Conservation (phyloP, 768 basidiomycete species). For the Sarcodon aspratus region DNA sequence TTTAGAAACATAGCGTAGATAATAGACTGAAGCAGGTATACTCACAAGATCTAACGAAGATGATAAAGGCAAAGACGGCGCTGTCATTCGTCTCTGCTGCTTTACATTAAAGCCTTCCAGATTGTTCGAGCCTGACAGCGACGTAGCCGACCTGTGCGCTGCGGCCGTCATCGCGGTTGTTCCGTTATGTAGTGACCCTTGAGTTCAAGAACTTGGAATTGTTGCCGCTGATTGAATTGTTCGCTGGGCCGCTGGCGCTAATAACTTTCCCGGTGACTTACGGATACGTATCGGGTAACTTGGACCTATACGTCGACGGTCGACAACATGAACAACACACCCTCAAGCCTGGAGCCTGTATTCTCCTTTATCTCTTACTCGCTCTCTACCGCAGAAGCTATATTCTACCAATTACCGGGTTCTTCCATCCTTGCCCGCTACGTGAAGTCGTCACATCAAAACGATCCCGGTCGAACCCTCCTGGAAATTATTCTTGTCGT, state of each 20-base stretch:
- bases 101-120: constrained; percentile 8
- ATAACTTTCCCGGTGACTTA: background rate
- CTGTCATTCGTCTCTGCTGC: constrained; percentile 25
- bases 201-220: background rate
- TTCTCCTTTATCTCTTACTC: constrained; percentile 57
- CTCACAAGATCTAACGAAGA: constrained; percentile 30
- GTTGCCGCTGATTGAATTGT: too few species aligned
- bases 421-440: constrained; percentile 82
- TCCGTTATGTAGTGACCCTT: background rate
- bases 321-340: constrained; percentile 8
- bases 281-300: constrained; percentile 1
- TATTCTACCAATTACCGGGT: constrained; percentile 70
- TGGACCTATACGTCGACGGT: background rate
- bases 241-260: background rate
- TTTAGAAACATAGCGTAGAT: constrained; percentile 3
- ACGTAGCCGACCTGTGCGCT: constrained; percentile 11
- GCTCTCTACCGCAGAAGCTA: constrained; percentile 44
- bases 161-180: constrained; percentile 16
- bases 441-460: constrained; percentile 88
- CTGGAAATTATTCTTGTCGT: constrained; percentile 82
- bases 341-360: constrained; percentile 34
- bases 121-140: constrained; percentile 14
- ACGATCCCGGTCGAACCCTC: constrained; percentile 88
- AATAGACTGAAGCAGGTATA: background rate
- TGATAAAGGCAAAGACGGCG: constrained; percentile 25